Conservation (phyloP, 768 basidiomycete species). For the Russula foetens region DNA sequence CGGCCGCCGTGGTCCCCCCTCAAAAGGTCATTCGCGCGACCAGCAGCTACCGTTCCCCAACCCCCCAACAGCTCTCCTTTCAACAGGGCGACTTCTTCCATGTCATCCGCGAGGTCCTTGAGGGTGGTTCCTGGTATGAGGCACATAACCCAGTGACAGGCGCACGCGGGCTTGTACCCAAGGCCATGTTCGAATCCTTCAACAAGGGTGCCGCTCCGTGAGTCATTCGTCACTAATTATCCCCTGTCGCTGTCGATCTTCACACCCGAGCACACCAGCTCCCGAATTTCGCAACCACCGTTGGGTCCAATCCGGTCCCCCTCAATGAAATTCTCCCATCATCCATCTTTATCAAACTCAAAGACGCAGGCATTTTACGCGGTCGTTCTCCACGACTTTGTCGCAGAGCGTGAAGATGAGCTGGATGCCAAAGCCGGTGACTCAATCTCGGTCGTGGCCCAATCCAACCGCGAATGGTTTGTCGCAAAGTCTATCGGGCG, state of each 20-base stretch:
- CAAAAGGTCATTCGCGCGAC: constrained; percentile 93
- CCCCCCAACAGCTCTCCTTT: constrained; percentile 84
- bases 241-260: neutral
- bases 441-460: constrained; percentile 92
- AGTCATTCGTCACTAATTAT: constrained; percentile 26
- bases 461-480: constrained; percentile 99
- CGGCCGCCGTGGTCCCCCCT: constrained; percentile 68
- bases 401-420: constrained; percentile 93
- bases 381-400: constrained; percentile 90
- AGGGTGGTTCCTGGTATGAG: constrained; percentile 69
- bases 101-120: constrained; percentile 68
- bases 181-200: constrained; percentile 85
- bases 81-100: constrained; percentile 97
- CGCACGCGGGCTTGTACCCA: constrained; percentile 86
- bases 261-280: neutral
- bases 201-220: constrained; percentile 60
- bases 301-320: constrained; percentile 24
- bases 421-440: constrained; percentile 93
- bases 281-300: constrained; percentile 10
- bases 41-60: constrained; percentile 51
- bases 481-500: constrained; percentile 97
- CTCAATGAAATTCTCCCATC: constrained; percentile 26
- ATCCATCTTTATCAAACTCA: neutral
- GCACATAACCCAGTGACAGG: constrained; percentile 91
- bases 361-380: constrained; percentile 79